A percentile compares a stretch with the other conserved stretches of the same genome.
Evolutionary conservation across 228 moss, liverwort and hornwort species (phyloP).

Genomic region (Sphagnum magellanicum): DNA sequence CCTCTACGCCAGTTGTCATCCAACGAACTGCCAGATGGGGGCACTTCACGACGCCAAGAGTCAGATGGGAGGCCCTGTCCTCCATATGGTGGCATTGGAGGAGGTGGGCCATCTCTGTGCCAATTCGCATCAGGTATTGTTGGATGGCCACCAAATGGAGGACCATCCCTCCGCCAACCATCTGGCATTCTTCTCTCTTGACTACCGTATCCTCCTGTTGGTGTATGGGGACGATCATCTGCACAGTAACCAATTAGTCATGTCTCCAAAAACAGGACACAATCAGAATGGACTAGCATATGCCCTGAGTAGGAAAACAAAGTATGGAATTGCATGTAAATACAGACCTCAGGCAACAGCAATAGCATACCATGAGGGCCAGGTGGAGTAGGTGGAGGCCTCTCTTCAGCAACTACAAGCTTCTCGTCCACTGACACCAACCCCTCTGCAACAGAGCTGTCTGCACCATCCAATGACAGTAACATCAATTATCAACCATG

Average conservation of each 20-base stretch:
- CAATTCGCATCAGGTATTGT: conserved; percentile 63
- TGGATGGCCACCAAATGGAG: conserved; percentile 55
- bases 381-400: conserved; percentile 48
- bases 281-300: too few species aligned
- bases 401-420: conserved; percentile 51
- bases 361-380: conserved; percentile 55
- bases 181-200: conserved; percentile 67
- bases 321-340: too few species aligned
- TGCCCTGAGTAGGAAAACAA: too few species aligned
- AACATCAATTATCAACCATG: too few species aligned
- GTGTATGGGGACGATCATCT: conserved; percentile 49
- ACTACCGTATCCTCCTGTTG: conserved; percentile 42
- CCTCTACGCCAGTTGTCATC: conserved; percentile 95
- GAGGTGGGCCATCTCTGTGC: conserved; percentile 71
- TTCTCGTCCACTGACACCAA: conserved; percentile 51
- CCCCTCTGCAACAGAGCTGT: conserved; percentile 46
- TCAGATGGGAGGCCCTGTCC: conserved; percentile 53
- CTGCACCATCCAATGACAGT: conserved; percentile 14
- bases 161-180: conserved; percentile 67
- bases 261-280: too few species aligned
- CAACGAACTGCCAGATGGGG: conserved; percentile 58
- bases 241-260: conserved; percentile 6
- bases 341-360: not conserved
- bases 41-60: conserved; percentile 75
- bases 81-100: conserved; percentile 33